Conservation (phyloP, 306 rosid genomes). For the Ceratonia siliqua region DNA sequence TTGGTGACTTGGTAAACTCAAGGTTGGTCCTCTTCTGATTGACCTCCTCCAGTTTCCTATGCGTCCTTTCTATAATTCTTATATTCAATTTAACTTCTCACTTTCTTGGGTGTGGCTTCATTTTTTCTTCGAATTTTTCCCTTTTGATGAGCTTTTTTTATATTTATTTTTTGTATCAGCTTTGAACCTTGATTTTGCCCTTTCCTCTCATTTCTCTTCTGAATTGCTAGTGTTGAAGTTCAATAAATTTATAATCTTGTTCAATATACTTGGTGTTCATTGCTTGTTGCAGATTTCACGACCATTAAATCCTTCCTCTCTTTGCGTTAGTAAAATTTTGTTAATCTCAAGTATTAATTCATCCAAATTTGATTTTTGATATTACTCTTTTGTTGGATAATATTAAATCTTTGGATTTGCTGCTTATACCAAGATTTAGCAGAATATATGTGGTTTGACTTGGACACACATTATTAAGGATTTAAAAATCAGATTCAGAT, state of each 20-base stretch:
- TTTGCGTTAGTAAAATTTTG: background rate
- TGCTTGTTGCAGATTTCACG: slow-evolving; percentile 3
- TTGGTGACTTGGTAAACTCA: slow-evolving; percentile 41
- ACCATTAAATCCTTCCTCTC: background rate
- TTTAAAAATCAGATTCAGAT: slow-evolving; percentile 51
- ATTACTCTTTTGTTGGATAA: slow-evolving; percentile 11
- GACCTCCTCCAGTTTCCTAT: slow-evolving; percentile 19
- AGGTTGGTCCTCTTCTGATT: slow-evolving; percentile 24
- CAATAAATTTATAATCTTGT: slow-evolving; percentile 21
- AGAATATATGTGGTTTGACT: slow-evolving; percentile 56
- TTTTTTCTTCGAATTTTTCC: slow-evolving; percentile 27
- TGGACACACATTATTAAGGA: slow-evolving; percentile 29
- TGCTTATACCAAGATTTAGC: slow-evolving; percentile 8
- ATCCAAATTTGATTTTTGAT: background rate
- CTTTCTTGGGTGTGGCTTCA: slow-evolving; percentile 30
- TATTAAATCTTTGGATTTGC: slow-evolving; percentile 35
- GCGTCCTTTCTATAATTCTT: background rate
- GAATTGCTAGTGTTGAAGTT: slow-evolving; percentile 16
- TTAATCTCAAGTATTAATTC: background rate
- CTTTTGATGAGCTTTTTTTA: slow-evolving; percentile 26
- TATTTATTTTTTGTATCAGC: background rate
- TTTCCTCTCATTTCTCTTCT: slow-evolving; percentile 13
- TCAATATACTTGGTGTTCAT: slow-evolving; percentile 7
- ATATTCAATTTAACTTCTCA: slow-evolving; percentile 16
- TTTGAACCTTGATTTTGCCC: slow-evolving; percentile 19